Percentiles rank a stretch among this genome's conserved stretches.
Evolutionary conservation across 2,329 filamentous ascomycete genomes (phyloP).

Genomic region (Chalaropsis thielavioides): DNA sequence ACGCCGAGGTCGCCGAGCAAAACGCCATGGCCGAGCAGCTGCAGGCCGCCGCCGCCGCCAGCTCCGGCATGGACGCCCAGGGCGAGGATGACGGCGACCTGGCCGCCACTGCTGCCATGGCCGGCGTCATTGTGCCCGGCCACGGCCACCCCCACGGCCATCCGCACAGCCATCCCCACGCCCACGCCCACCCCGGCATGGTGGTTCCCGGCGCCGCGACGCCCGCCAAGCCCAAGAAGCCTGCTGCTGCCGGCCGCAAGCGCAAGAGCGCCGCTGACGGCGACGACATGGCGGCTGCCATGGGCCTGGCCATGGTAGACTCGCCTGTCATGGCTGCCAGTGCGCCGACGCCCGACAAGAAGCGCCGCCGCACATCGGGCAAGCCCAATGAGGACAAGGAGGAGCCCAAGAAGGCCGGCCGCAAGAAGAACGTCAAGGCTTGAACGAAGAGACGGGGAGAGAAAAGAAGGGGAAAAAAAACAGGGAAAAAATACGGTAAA

Average conservation of each 20-base stretch:
- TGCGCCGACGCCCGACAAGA: slow-evolving; percentile 42
- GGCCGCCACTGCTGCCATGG: slow-evolving; percentile 5
- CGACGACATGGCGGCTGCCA: slow-evolving; percentile 23
- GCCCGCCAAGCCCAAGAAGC: slow-evolving; percentile 43
- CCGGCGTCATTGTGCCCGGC: not conserved
- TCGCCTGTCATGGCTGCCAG: slow-evolving; percentile 25
- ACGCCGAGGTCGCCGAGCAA: slow-evolving; percentile 35
- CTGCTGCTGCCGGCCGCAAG: slow-evolving; percentile 34
- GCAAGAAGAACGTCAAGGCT: slow-evolving; percentile 40
- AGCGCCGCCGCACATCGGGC: slow-evolving; percentile 42
- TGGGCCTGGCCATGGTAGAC: slow-evolving; percentile 29
- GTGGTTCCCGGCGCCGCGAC: slow-evolving; percentile 18
- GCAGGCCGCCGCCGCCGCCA: slow-evolving; percentile 28
- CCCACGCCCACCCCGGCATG: not conserved
- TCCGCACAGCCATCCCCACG: slow-evolving; percentile 12
- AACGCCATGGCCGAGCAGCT: slow-evolving; percentile 47
- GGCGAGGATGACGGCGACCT: slow-evolving; percentile 32
- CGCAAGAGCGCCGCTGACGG: slow-evolving; percentile 34
- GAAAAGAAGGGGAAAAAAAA: not conserved
- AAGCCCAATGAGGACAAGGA: slow-evolving; percentile 41
- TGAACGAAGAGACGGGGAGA: slow-evolving; percentile 7
- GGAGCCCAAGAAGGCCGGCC: slow-evolving; percentile 45
- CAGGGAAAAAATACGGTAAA: not conserved
- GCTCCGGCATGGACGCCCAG: slow-evolving; percentile 25
- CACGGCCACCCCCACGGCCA: slow-evolving; percentile 14